Evolutionary conservation across 1,284 basidiomycete species (phyloP), one percentile per base, ranked within the genome.

Genomic region (Ustilago bromivora): DNA sequence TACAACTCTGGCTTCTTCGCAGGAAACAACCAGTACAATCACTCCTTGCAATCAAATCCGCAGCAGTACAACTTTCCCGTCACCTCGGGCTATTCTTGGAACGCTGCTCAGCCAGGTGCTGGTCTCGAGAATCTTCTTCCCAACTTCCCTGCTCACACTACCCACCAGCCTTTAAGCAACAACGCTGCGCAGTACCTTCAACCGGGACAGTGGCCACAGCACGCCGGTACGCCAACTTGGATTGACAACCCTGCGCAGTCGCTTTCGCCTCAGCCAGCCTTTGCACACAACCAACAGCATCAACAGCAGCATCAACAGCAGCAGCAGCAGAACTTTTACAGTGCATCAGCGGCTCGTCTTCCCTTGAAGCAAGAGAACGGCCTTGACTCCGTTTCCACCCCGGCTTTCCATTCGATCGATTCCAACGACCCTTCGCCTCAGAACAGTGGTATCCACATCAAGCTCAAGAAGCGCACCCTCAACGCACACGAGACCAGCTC

Each of bases 401-500:
- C 69, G 9, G 52, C 64, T 35, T 52, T 57, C 31, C 46, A 43
- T n/a, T 13, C 40, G 8, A 38, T 43, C 59, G 55, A 66, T 7
- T 56, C 59, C 23, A 31, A 57, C 40, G 17, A 35, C 36, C 11
- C 57, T 35, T 67, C 70, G 54, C 64, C 64, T n/a, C 65, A 60
- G 19, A 72, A 63, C 34, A 28, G 51, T 17, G 7, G 19, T 4
- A 3, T 57, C 9, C 60, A 61, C 61, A 61, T 67, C 61, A 64
- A 55, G 52, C 40, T 74, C 62, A 71, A 66, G 40, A 71, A 66
- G 40, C 69, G 69, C n/a, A 55, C 47, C 41, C 3, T 60, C 66
- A 68, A 65, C 38, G 11, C 32, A 31, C 51, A 56, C 52, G 61
- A 65, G 13, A 49, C 59, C 71, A 61, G 55, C 52, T 58, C 71